A percentile compares a stretch with the other conserved stretches of the same genome.
phyloP scores from a whole-genome alignment of 1,139 yeast genomes.

The Blastobotrys indianensis region DNA sequence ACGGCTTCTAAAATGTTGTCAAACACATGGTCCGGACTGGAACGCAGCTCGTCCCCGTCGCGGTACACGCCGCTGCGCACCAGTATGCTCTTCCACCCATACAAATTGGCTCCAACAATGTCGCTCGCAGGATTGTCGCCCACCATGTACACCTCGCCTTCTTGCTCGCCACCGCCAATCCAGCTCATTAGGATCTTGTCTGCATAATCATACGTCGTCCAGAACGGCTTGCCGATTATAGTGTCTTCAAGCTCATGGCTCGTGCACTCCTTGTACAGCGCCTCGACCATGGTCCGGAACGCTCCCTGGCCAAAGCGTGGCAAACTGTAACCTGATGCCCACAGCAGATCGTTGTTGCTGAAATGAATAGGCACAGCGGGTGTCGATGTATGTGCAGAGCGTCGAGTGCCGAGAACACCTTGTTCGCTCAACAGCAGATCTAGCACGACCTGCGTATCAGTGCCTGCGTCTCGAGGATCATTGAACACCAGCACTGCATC shows the following conservation, averaged over 20 bases:
- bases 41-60: constrained; percentile 46
- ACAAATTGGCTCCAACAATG: constrained; percentile 77
- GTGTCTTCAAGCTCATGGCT: constrained; percentile 46
- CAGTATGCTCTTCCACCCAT: constrained; percentile 83
- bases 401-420: constrained; percentile 63
- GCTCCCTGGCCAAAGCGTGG: constrained; percentile 96
- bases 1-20: constrained; percentile 39
- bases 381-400: constrained; percentile 30
- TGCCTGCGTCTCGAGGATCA: constrained; percentile 87
- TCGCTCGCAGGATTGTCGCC: constrained; percentile 96
- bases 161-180: constrained; percentile 28
- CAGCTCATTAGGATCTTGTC: constrained; percentile 63
- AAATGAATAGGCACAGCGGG: constrained; percentile 79
- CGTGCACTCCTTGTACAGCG: constrained; percentile 56
- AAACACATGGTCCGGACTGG: constrained; percentile 32
- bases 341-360: constrained; percentile 79
- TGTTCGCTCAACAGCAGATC: constrained; percentile 62
- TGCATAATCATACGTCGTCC: constrained; percentile 78
- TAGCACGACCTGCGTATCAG: constrained; percentile 71
- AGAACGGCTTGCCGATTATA: constrained; percentile 80
- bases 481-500: constrained; percentile 84
- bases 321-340: constrained; percentile 79
- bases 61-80: constrained; percentile 83
- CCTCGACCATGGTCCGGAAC: constrained; percentile 58
- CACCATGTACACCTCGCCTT: constrained; percentile 66